Conservation (phyloP, 805 yeast genomes). For the Ogataea neopini region DNA sequence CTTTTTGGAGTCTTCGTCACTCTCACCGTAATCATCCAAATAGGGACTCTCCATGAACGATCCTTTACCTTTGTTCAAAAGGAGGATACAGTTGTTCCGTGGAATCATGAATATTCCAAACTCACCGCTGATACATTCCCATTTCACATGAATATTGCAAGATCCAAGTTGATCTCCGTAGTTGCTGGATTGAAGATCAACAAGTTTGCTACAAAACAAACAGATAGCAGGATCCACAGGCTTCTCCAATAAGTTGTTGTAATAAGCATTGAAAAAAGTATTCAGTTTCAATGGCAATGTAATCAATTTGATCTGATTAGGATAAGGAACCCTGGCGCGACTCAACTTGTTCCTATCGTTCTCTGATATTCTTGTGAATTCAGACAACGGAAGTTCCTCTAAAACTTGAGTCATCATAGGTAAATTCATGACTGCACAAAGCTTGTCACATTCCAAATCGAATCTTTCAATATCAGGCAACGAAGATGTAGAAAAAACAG, state of each 20-base stretch:
- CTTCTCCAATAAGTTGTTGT: constrained; percentile 45
- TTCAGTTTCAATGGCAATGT: constrained; percentile 68
- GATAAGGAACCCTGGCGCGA: constrained; percentile 49
- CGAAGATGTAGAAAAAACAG: constrained; percentile 39
- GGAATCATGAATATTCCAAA: constrained; percentile 76
- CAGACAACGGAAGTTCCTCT: constrained; percentile 14
- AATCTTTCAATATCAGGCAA: constrained; percentile 23
- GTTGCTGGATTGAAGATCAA: constrained; percentile 65
- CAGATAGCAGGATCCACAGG: constrained; percentile 83
- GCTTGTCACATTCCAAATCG: constrained; percentile 52
- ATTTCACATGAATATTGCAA: constrained; percentile 69
- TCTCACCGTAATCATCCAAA: constrained; percentile 82
- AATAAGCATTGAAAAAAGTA: constrained; percentile 61
- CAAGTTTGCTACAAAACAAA: constrained; percentile 71
- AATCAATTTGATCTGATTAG: constrained; percentile 62
- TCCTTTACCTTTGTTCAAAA: constrained; percentile 75
- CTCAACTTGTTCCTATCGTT: constrained; percentile 14
- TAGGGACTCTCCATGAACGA: constrained; percentile 84
- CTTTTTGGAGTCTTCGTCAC: constrained; percentile 70
- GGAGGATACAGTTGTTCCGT: constrained; percentile 60
- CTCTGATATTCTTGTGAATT: constrained; percentile 12
- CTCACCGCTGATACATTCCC: constrained; percentile 60
- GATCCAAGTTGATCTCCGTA: constrained; percentile 65
- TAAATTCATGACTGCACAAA: constrained; percentile 51
- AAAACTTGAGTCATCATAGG: constrained; percentile 38